Conservation (phyloP, 192 early-diverging fungal species). For the Oehlia diaphana region DNA sequence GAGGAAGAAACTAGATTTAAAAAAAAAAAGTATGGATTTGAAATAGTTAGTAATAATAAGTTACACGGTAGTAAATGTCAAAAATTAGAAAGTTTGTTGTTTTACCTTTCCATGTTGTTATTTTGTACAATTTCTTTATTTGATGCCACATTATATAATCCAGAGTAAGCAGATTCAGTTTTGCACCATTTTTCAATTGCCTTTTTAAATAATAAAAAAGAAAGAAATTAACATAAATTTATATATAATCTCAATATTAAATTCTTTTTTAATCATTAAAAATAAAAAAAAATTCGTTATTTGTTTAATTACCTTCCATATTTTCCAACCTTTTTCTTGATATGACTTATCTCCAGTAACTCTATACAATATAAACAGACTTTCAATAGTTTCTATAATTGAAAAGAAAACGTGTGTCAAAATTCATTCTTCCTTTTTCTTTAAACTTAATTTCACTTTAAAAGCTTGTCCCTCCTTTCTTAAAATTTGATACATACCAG, state of each 20-base stretch:
- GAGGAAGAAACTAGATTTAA: constrained; percentile 18
- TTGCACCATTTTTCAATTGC: constrained; percentile 49
- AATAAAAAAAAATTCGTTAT: too few species aligned
- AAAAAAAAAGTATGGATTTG: neutral
- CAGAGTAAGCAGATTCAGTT: constrained; percentile 51
- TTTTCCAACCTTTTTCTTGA: constrained; percentile 70
- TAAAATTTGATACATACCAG: neutral
- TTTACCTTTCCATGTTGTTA: constrained; percentile 56
- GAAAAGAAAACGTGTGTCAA: neutral
- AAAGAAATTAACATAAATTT: neutral
- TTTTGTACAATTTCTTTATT: constrained; percentile 34
- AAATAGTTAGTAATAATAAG: neutral
- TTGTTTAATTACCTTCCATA: constrained; percentile 46
- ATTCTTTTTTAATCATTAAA: too few species aligned
- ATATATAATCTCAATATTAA: too few species aligned
- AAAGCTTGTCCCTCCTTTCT: too few species aligned
- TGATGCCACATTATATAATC: constrained; percentile 40
- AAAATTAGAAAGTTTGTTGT: too few species aligned
- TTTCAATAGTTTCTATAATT: constrained; percentile 65
- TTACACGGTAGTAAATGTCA: neutral
- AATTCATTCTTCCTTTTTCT: neutral
- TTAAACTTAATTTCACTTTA: too few species aligned
- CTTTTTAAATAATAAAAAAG: constrained; percentile 14
- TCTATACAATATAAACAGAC: constrained; percentile 70
- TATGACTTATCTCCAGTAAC: constrained; percentile 67